Evolutionary conservation across 192 early-diverging fungal genomes (phyloP), one percentile per base, ranked within the genome.

Genomic region (Backusella macrospora): DNA sequence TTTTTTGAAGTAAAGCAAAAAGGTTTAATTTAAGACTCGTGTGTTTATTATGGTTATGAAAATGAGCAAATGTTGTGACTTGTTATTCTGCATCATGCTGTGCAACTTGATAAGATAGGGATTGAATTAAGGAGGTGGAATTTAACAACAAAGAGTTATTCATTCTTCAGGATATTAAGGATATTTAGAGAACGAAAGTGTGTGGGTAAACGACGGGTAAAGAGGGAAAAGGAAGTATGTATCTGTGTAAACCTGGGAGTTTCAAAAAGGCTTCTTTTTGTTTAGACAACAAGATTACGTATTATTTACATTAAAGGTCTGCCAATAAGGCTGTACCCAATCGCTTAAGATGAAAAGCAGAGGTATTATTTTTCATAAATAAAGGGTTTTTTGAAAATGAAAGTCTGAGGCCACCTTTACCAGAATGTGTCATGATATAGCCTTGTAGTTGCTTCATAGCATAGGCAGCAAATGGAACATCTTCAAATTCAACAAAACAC

Each of bases 401-500:
- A 7, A 99, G 88, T n/a, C 97, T 90, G 75, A 99, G 96, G 47
- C 97, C 97, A 46, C 96, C 92, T 80, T 95, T 96, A 38, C 93
- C 89, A 15, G 95, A 96, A 83, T 92, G 95, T 45, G 84, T 83
- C 59, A 99, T 78, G 38, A 86, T 88, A 63, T 94, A 90, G 42
- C 96, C 97, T 71, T 96, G 92, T 5, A 96, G 86, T 62, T 97
- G 92, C 63, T 82, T 86, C 81, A 98, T 86, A 15, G 95, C 95
- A 55, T 93, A 91, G 21, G 95, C 96, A 15, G 97, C 97, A 80
- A 86, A 96, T 37, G 88, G 83, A 34, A 99, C 93, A 83, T 92
- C 93, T 66, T 98, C 97, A 91, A 99, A 99, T 87, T 99, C 97
- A 42, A 99, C 96, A 93, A 99, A 99, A 82, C 96, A 98, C 93